phyloP scores from a whole-genome alignment of 169 alveolate genomes.

The Cryptosporidium bovis region DNA sequence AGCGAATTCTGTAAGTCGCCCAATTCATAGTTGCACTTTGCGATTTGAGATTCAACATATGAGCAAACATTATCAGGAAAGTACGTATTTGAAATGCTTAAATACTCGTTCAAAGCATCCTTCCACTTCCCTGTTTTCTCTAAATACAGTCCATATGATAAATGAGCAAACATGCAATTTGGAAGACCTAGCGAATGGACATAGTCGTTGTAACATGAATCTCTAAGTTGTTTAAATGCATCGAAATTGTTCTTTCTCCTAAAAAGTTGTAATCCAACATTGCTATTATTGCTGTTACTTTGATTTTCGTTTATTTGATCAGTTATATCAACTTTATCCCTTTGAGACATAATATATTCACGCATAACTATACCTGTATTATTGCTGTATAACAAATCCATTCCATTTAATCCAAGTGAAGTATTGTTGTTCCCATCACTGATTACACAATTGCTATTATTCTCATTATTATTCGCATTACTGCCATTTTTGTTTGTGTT shows the following conservation, averaged over 20 bases:
- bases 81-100: not conserved
- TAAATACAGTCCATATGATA: constrained; percentile 41
- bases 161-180: constrained; percentile 9
- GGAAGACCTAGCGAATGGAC: constrained; percentile 33
- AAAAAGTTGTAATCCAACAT: constrained; percentile 48
- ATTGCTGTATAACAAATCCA: no score
- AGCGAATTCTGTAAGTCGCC: constrained; percentile 18
- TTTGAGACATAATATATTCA: not conserved
- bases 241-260: constrained; percentile 11
- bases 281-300: not conserved
- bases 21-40: constrained; percentile 49
- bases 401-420: no score
- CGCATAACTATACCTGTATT: no score
- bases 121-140: constrained; percentile 45
- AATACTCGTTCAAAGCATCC: constrained; percentile 43
- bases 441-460: not conserved
- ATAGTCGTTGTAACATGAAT: constrained; percentile 41
- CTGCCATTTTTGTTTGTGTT: not conserved
- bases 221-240: constrained; percentile 5
- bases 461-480: not conserved
- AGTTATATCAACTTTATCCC: not conserved
- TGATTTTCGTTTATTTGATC: constrained; percentile 12
- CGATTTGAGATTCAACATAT: constrained; percentile 25
- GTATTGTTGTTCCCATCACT: no score
- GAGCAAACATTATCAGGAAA: not conserved